These are phyloP conservation scores for Alternaria tenuissima DNA, from an alignment of 2,329 filamentous ascomycete genomes.

Conservation along the genomic window DNA sequence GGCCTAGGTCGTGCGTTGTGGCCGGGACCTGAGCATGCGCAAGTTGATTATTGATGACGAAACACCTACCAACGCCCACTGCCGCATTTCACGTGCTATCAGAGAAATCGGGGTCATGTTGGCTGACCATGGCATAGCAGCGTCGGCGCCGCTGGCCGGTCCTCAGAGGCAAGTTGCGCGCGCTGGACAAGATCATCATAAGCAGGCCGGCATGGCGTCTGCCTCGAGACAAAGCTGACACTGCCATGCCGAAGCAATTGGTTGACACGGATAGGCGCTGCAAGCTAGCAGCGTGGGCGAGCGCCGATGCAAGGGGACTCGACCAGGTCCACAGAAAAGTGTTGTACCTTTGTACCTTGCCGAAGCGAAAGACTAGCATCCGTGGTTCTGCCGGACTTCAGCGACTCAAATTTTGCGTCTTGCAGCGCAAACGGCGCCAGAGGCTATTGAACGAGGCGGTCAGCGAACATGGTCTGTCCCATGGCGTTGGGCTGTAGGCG, in stretches of 20 bases:
- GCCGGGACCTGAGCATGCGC: constrained; percentile 23
- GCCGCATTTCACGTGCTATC: constrained; percentile 43
- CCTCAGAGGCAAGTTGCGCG: constrained; percentile 17
- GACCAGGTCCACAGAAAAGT: constrained; percentile 44
- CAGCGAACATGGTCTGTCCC: constrained; percentile 3
- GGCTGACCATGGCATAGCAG: constrained; percentile 15
- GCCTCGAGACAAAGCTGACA: constrained; percentile 20
- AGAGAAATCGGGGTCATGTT: constrained; percentile 19
- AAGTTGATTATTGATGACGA: constrained; percentile 21
- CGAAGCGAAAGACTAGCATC: constrained; percentile 49
- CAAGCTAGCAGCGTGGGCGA: constrained; percentile 38
- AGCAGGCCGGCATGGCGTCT: constrained; percentile 11
- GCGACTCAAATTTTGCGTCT: constrained; percentile 18
- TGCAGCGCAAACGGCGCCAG: constrained; percentile 12
- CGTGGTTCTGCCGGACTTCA: constrained; percentile 26
- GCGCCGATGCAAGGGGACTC: constrained; percentile 49
- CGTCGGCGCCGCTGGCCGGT: constrained; percentile 12
- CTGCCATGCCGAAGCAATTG: constrained; percentile 33
- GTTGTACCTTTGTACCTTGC: constrained; percentile 51
- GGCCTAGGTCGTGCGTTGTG: constrained; percentile 7
- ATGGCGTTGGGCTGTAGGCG: neutral
- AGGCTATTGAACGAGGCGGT: neutral
- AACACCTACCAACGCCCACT: constrained; percentile 21
- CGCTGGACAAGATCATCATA: constrained; percentile 25
- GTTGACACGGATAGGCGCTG: constrained; percentile 33